These are phyloP conservation scores for Botrytis aclada DNA, from an alignment of 2,329 filamentous ascomycete species.

Conservation along the genomic window DNA sequence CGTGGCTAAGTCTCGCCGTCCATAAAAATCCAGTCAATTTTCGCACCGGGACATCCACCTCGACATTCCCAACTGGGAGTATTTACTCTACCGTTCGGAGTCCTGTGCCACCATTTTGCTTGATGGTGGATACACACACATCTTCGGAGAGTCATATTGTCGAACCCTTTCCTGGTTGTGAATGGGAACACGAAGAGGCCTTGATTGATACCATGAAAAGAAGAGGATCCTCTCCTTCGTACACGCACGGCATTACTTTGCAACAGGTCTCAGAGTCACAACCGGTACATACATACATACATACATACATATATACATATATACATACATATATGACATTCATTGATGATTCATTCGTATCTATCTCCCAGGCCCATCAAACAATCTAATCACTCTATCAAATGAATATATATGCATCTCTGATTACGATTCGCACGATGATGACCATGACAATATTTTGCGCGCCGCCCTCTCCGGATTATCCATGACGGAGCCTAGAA, in stretches of 20 bases:
- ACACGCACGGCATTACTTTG: neutral
- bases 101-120: neutral
- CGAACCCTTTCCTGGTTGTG: neutral
- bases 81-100: neutral
- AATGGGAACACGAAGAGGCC: neutral
- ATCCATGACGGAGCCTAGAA: neutral
- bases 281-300: no score
- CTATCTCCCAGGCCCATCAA: neutral
- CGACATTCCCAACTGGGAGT: neutral
- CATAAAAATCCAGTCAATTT: neutral
- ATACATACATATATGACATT: no score
- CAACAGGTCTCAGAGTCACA: neutral
- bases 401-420: neutral
- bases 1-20: neutral
- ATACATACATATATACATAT: no score
- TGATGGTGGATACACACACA: neutral
- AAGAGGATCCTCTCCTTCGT: neutral
- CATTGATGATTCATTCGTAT: neutral
- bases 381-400: neutral
- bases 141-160: neutral
- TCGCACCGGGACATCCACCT: neutral
- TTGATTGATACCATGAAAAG: neutral
- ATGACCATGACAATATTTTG: neutral
- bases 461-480: conserved; percentile 1
- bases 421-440: neutral